phyloP scores from a whole-genome alignment of 2,329 filamentous ascomycete genomes.

The Tolypocladium inflatum region DNA sequence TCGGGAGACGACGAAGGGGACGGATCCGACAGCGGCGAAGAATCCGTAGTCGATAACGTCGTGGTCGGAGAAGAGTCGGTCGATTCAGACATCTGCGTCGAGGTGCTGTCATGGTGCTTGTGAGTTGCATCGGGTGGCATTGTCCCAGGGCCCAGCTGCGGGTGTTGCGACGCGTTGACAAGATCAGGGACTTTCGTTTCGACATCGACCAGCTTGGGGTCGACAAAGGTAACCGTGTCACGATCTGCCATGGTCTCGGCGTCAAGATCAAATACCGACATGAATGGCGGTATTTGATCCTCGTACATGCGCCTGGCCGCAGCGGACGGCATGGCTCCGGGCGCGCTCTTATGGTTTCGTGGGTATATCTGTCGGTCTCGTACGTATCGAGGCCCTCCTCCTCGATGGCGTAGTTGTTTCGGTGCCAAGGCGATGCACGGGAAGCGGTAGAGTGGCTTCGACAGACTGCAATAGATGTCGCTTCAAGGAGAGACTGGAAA shows the following conservation, averaged over 20 bases:
- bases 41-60: conserved; percentile 86
- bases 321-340: conserved; percentile 49
- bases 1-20: conserved; percentile 90
- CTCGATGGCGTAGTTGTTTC: background rate
- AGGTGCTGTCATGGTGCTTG: conserved; percentile 68
- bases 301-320: conserved; percentile 52
- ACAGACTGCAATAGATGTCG: background rate
- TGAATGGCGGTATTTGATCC: conserved; percentile 66
- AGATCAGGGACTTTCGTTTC: conserved; percentile 29
- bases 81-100: conserved; percentile 70
- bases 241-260: conserved; percentile 43
- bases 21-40: conserved; percentile 78
- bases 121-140: conserved; percentile 44
- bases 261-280: conserved; percentile 65
- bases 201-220: conserved; percentile 42
- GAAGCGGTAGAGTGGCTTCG: background rate
- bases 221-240: conserved; percentile 43
- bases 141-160: conserved; percentile 27
- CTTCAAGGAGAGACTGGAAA: conserved; percentile 5
- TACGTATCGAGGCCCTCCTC: background rate
- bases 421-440: background rate
- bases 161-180: conserved; percentile 25
- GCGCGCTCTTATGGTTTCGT: background rate
- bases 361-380: too few relatives aligned
- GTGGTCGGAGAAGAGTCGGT: conserved; percentile 93